Percentiles rank a stretch among this genome's conserved stretches.
phyloP scores from a whole-genome alignment of 139 green algal genomes.

The Chlamydomonas eustigma region DNA sequence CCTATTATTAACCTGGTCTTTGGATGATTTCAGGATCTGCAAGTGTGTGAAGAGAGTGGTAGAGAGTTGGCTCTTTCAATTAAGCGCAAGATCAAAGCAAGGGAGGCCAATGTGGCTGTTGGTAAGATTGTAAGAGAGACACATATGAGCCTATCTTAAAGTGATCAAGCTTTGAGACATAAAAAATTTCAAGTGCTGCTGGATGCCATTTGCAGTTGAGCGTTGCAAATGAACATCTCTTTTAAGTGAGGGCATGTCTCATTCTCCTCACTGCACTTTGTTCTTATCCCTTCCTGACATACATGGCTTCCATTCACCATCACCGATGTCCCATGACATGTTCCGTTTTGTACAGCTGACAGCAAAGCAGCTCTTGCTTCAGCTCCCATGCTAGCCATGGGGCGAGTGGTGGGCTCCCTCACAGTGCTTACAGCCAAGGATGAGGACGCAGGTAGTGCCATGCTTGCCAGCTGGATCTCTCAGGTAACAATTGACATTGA shows the following conservation, averaged over 20 bases:
- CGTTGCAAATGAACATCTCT: no score
- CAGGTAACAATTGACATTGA: no score
- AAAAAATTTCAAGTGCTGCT: no score
- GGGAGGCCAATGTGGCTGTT: conserved; percentile 14
- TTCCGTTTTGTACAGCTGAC: no score
- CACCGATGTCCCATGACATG: no score
- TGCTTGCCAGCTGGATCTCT: conserved; percentile 91
- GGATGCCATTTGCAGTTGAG: no score
- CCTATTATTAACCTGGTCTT: neutral
- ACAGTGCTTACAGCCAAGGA: conserved; percentile 79
- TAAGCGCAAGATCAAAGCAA: conserved; percentile 45
- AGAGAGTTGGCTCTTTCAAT: conserved; percentile 80
- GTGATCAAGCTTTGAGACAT: no score
- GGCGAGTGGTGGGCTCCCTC: conserved; percentile 85
- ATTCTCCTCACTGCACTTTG: no score
- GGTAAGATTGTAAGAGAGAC: neutral
- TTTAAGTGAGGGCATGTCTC: no score
- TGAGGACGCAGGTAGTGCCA: conserved; percentile 75
- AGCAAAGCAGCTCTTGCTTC: conserved; percentile 8
- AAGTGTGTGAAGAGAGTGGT: conserved; percentile 85
- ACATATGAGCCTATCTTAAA: no score
- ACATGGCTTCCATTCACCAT: no score
- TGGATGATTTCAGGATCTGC: conserved; percentile 46
- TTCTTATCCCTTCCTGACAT: no score
- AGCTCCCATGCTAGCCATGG: conserved; percentile 70